These are phyloP conservation scores for Rutidosis leptorrhynchoides DNA, from an alignment of 129 eudicot species.

Conservation along the genomic window DNA sequence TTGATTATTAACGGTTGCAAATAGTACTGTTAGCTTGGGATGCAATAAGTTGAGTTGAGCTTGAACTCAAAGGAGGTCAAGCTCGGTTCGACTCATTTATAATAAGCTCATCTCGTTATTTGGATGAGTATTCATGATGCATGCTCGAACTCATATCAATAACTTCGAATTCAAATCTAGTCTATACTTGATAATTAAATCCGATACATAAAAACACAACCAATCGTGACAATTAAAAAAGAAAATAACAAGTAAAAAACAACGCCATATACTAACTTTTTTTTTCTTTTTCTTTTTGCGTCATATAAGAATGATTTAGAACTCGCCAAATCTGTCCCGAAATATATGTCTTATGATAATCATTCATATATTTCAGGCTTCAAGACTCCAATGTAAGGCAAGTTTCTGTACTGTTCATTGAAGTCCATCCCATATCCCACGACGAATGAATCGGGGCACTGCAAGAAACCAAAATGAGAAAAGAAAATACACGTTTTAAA, in stretches of 20 bases:
- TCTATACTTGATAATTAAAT: no score
- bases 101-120: not conserved
- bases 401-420: constrained; percentile 75
- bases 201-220: no score
- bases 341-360: not conserved
- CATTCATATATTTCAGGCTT: constrained; percentile 72
- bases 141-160: no score
- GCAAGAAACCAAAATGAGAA: constrained; percentile 26
- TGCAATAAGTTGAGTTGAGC: not conserved
- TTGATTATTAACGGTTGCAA: not conserved
- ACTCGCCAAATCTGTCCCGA: not conserved
- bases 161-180: not conserved
- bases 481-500: not conserved
- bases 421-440: constrained; percentile 94
- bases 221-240: not conserved
- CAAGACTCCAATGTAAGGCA: constrained; percentile 82
- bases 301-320: constrained; percentile 8
- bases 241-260: no score
- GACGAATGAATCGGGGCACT: constrained; percentile 87
- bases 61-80: no score
- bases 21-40: not conserved
- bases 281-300: no score
- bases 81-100: not conserved
- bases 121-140: not conserved
- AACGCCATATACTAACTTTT: no score